Evolutionary conservation across 305 asterid genomes (phyloP).

Genomic region (Solanum chacoense): DNA sequence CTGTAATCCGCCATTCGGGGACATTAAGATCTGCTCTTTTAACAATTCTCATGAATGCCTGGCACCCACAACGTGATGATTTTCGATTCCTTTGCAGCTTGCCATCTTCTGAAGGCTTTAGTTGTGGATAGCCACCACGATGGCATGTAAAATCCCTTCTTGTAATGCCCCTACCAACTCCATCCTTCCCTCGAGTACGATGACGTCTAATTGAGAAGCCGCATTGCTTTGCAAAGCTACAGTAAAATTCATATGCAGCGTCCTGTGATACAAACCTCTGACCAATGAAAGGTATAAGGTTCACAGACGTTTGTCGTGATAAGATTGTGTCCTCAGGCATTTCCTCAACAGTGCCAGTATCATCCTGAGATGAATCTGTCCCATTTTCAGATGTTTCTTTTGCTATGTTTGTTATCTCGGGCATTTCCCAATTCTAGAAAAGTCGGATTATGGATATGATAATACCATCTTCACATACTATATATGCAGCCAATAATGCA

Average conservation of each 20-base stretch:
- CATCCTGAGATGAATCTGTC: constrained; percentile 47
- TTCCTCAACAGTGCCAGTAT: constrained; percentile 49
- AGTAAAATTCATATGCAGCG: constrained; percentile 57
- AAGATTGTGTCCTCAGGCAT: constrained; percentile 45
- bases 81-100: constrained; percentile 49
- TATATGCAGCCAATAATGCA: not conserved
- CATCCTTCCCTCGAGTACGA: constrained; percentile 60
- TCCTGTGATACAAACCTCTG: constrained; percentile 61
- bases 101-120: constrained; percentile 40
- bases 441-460: not conserved
- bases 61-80: constrained; percentile 67
- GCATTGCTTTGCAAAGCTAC: constrained; percentile 55
- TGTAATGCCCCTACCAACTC: constrained; percentile 60
- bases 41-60: constrained; percentile 53
- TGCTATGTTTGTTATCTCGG: constrained; percentile 20
- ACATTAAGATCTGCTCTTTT: constrained; percentile 42
- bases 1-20: constrained; percentile 62
- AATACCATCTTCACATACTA: constrained; percentile 2
- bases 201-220: constrained; percentile 70
- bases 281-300: constrained; percentile 53
- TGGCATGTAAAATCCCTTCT: constrained; percentile 66
- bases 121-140: constrained; percentile 59
- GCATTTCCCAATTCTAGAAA: constrained; percentile 13
- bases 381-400: constrained; percentile 36
- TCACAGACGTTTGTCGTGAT: constrained; percentile 37